Conservation (phyloP, 2,329 filamentous ascomycete genomes). For the Pezicula radicicola region DNA sequence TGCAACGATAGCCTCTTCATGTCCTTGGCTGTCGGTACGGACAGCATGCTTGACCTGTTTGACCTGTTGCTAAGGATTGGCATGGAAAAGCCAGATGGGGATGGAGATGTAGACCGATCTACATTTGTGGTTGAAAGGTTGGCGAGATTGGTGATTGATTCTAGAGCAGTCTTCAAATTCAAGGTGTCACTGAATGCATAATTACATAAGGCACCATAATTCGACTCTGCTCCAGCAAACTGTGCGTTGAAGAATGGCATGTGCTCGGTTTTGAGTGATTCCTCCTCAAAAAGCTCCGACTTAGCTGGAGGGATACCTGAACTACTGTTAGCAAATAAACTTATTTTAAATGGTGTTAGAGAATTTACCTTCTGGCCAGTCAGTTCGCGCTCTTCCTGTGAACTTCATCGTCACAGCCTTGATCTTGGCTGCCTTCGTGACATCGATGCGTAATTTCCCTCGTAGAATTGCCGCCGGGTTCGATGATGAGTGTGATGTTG, state of each 20-base stretch:
- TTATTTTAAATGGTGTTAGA: neutral
- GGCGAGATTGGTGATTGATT: conserved; percentile 24
- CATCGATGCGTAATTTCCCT: conserved; percentile 75
- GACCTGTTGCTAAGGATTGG: conserved; percentile 19
- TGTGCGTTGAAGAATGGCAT: conserved; percentile 89
- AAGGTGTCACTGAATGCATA: conserved; percentile 36
- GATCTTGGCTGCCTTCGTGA: conserved; percentile 89
- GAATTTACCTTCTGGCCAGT: conserved; percentile 87
- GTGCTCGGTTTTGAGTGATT: conserved; percentile 82
- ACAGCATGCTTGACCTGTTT: conserved; percentile 18
- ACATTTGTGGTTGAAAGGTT: conserved; percentile 10
- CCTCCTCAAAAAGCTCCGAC: conserved; percentile 77
- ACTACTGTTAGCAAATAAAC: neutral
- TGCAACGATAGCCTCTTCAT: conserved; percentile 61
- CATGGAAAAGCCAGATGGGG: conserved; percentile 16
- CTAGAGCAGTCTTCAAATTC: conserved; percentile 9
- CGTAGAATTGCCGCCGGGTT: conserved; percentile 72
- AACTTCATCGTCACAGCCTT: conserved; percentile 89
- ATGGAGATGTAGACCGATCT: conserved; percentile 7
- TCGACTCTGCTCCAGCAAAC: conserved; percentile 55
- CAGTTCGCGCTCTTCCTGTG: conserved; percentile 78
- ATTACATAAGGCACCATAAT: conserved; percentile 60
- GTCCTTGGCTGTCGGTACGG: conserved; percentile 15
- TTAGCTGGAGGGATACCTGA: conserved; percentile 82
- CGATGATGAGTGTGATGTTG: conserved; percentile 18